Conservation (phyloP, 2,329 filamentous ascomycete species). For the Colletotrichum cuscutae region DNA sequence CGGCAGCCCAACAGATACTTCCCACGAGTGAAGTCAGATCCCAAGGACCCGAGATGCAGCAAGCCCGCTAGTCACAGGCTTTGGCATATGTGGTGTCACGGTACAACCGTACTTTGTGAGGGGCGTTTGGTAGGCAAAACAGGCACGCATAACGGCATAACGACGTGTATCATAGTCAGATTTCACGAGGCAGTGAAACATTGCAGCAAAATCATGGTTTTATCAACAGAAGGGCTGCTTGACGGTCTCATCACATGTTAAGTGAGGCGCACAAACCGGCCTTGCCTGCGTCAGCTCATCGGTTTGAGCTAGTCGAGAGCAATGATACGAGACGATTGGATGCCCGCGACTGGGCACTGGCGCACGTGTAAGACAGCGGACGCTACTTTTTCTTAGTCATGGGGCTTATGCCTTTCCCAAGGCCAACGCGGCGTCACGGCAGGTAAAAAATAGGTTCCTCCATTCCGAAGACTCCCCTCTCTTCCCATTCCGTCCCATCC, state of each 20-base stretch:
- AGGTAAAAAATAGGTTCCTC: conserved; percentile 12
- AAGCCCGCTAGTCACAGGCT: conserved; percentile 34
- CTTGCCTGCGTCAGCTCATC: conserved; percentile 3
- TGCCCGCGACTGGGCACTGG: conserved; percentile 9
- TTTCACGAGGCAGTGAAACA: conserved; percentile 14
- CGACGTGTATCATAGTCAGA: conserved; percentile 20
- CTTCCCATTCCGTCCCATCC: background rate
- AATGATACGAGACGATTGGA: conserved; percentile 28
- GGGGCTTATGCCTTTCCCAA: background rate
- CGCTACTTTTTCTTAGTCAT: conserved; percentile 23
- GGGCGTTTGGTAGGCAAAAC: conserved; percentile 9
- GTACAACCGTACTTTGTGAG: conserved; percentile 1
- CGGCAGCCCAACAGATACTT: conserved; percentile 49
- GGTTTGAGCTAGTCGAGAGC: conserved; percentile 4
- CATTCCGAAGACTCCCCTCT: conserved; percentile 4
- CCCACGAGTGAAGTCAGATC: conserved; percentile 25
- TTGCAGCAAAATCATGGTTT: background rate
- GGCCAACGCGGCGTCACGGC: background rate
- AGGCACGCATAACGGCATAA: conserved; percentile 25
- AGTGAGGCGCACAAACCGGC: background rate
- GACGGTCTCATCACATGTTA: conserved; percentile 29
- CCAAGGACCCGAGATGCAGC: conserved; percentile 42
- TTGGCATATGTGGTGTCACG: conserved; percentile 1
- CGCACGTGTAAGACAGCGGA: conserved; percentile 19
- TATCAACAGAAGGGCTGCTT: background rate